Evolutionary conservation across 192 early-diverging fungal genomes (phyloP).

Genomic region (Obelidium mucronatum): DNA sequence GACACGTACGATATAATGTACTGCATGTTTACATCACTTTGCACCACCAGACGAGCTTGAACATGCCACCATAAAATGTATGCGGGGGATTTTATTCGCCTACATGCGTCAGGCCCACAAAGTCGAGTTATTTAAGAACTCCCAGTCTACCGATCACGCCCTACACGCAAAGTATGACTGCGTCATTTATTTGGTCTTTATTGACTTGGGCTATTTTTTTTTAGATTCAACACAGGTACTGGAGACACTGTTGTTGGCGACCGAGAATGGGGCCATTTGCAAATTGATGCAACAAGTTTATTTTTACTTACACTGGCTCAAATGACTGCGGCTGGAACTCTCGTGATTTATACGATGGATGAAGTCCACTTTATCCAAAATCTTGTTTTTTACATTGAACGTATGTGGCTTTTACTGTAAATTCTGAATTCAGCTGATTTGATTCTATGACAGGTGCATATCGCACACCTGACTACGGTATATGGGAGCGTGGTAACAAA

Average conservation of each 20-base stretch:
- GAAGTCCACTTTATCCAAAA: slow-evolving; percentile 90
- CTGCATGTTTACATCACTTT: not conserved
- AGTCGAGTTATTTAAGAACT: slow-evolving; percentile 84
- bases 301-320: slow-evolving; percentile 81
- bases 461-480: slow-evolving; percentile 86
- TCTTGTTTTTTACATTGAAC: slow-evolving; percentile 87
- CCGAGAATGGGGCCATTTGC: slow-evolving; percentile 86
- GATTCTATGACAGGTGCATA: slow-evolving; percentile 52
- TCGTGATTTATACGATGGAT: slow-evolving; percentile 81
- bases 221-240: slow-evolving; percentile 77
- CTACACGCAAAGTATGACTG: slow-evolving; percentile 78
- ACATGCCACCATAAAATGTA: slow-evolving; percentile 84
- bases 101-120: slow-evolving; percentile 88
- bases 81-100: slow-evolving; percentile 80
- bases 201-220: slow-evolving; percentile 16
- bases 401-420: not conserved
- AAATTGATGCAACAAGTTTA: slow-evolving; percentile 87
- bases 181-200: not conserved
- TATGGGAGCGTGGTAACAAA: slow-evolving; percentile 92
- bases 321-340: slow-evolving; percentile 80
- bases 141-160: slow-evolving; percentile 74
- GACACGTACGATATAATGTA: not conserved
- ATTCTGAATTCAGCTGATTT: not conserved
- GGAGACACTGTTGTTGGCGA: slow-evolving; percentile 88
- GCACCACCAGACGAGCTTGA: slow-evolving; percentile 82